Base-by-base conservation (phyloP, 192 early-diverging fungal genomes). In the Cladochytrium replicatum region DNA sequence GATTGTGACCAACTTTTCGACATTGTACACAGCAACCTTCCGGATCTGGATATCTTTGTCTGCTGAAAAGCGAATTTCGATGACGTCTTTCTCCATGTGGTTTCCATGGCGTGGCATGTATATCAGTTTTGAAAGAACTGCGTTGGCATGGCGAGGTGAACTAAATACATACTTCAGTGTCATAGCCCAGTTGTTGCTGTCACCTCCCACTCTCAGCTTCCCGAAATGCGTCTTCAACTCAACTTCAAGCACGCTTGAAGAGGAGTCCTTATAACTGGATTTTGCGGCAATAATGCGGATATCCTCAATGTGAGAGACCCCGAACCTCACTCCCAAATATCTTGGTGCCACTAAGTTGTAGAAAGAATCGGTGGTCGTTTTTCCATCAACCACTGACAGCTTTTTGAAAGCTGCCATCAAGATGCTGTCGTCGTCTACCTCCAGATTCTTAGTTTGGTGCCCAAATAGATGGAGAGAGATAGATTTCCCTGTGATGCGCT, bases 381-480 rank as follows among this genome's bases (percentile, higher is more conserved):
- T 22, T n/a, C 19, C 13, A 21, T 46, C 46, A 23, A 54, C 22
- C 25, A 54, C 43, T 26, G 9, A 34, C 30, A 46, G 52, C 29
- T 54, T 54, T 6, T 26, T 1, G 6, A 54, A 21, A 2, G 46
- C 28, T 24, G 44, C 28, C 1, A 53, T 43, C 30, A 59, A 21
- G 6, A 47, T 39, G 24, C 50, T 54, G 0, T 51, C 57, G 0
- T 21, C 7, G 3, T 46, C 43, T 8, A 50, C 28, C 5, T 38
- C 30, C 28, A 61, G 19, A 11, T 52, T 30, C 44, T 57, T 55
- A 13, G 61, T 63, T 29, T 56, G 51, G 43, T 63, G 61, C 22
- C 61, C 61, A 34, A 58, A 63, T 21, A 63, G 29, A 46, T 63
- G 61, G 1, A 63, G 32, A 3, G 50, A 56, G 15, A 50, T 6